These are phyloP conservation scores for Protea cynaroides DNA, from an alignment of 164 flowering plant species.

Conservation along the genomic window DNA sequence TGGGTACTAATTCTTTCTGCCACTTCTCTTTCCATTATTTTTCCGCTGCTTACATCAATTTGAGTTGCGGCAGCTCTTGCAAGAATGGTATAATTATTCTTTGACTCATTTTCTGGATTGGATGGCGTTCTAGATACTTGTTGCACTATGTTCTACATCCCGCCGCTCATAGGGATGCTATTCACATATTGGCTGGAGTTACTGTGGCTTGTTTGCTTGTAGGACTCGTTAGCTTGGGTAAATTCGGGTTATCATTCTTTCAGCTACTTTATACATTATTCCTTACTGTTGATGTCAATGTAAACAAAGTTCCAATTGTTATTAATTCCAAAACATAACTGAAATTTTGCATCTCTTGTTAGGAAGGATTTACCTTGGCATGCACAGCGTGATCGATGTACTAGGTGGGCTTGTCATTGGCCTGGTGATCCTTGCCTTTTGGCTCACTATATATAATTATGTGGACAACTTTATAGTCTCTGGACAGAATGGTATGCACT, in stretches of 20 bases:
- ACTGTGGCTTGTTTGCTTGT: slow-evolving; percentile 47
- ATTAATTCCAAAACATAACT: slow-evolving; percentile 5
- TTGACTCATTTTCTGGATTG: slow-evolving; percentile 1
- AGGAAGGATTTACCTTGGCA: slow-evolving; percentile 99
- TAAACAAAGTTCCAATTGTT: background rate
- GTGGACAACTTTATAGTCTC: slow-evolving; percentile 62
- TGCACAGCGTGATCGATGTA: slow-evolving; percentile 89
- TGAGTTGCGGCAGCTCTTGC: background rate
- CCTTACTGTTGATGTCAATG: no score
- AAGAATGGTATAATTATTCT: background rate
- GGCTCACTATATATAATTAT: slow-evolving; percentile 59
- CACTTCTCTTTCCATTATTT: background rate
- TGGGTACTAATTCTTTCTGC: slow-evolving; percentile 44
- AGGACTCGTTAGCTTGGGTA: slow-evolving; percentile 62
- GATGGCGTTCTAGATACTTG: slow-evolving; percentile 43
- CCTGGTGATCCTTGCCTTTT: slow-evolving; percentile 53
- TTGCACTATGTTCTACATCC: slow-evolving; percentile 45
- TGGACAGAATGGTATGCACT: slow-evolving; percentile 75
- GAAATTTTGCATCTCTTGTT: slow-evolving; percentile 21
- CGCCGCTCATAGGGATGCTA: slow-evolving; percentile 21
- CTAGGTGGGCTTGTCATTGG: slow-evolving; percentile 72
- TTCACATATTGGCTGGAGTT: slow-evolving; percentile 29
- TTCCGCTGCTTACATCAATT: background rate
- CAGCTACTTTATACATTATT: background rate
- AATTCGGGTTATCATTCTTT: slow-evolving; percentile 1